Evolutionary conservation across 805 yeast species (phyloP), one percentile per base, ranked within the genome.

Genomic region (Yamadazyma laniorum): DNA sequence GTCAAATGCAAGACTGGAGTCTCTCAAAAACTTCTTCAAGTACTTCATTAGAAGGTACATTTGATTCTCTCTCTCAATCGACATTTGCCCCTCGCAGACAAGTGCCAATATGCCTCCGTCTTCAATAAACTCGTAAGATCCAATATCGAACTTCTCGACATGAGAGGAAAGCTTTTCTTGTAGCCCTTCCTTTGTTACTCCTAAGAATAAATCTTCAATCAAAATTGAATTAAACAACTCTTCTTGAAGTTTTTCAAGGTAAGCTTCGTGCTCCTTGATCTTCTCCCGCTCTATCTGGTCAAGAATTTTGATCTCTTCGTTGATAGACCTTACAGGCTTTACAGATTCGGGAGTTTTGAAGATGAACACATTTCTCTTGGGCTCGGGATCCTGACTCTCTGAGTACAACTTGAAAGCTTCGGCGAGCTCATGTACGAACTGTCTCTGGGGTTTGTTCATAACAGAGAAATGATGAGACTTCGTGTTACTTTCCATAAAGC

Each of bases 371-470:
- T 83, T 76, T 43, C 95, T 60, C 36, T 77, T 69, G 0, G 96
- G 96, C 47, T 87, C 96, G 2, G 75, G 77, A 57, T 86, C 96
- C 44, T 85, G 93, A 2, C 90, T 76, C 50, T 85, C 89, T 0
- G 83, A 67, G 48, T 75, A 79, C 9, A 87, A 50, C 9, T 72
- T 65, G 55, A 67, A 87, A 0, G 77, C 59, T 18, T 69, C 75
- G 0, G 89, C 82, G 28, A 89, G 52, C 35, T 78, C 79, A 52
- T 81, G 91, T 18, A 89, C 61, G 52, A 88, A 87, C 44, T 67
- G 66, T 32, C 96, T 67, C 56, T 85, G 91, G 4, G 79, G 74
- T 11, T 68, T 56, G 35, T 65, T 71, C 95, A 89, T 86, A 13
- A 91, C 82, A 13, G 80, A 80, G 60, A 90, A 86, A 53, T 79